Base-by-base conservation (phyloP, 257 asterid species). In the Striga asiatica region DNA sequence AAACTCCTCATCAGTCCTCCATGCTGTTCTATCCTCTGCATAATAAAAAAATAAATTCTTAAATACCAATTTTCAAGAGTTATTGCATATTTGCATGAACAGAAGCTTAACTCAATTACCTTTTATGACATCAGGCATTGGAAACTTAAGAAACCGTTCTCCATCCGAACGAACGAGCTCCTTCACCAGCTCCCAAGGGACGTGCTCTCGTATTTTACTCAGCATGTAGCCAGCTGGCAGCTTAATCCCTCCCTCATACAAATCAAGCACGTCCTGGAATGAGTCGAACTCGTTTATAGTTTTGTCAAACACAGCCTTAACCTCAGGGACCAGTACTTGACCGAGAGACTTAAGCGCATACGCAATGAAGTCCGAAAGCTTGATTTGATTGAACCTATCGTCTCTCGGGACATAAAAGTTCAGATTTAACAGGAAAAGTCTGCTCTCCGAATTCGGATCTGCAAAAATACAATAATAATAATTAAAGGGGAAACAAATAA, bases 1-100 rank as follows among this genome's bases (percentile, higher is more conserved):
- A 37, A 91, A 91, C 67, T 91, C 98, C 69, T 78, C 88, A 58
- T 91, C 98, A 1, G 97, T 80, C 71, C 98, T 87, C 98, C 98
- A 91, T 1, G 95, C 95, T 21, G 93, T 68, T 70, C 39, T 76
- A 69, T 84, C 86, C 77, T 59, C 98, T 91, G 81, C 61, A 66
- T 11, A 11, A 5, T 37, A 2, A 19, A 39, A 12, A 23, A 35
- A n/a, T 24, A 34, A 39, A 27, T 4, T 22, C 45, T 50, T 31
- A 25, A 21, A 50, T n/a, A n/a, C 6, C 31, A 2, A 46, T n/a
- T n/a, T n/a, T n/a, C n/a, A n/a, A n/a, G n/a, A n/a, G n/a, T n/a
- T n/a, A n/a, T n/a, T n/a, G n/a, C n/a, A n/a, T n/a, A n/a, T n/a
- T n/a, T n/a, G n/a, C n/a, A n/a, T n/a, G n/a, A n/a, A n/a, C n/a